A percentile compares a stretch with the other conserved stretches of the same genome.
Evolutionary conservation across 306 rosid species (phyloP).

Genomic region (Vigna radiata): DNA sequence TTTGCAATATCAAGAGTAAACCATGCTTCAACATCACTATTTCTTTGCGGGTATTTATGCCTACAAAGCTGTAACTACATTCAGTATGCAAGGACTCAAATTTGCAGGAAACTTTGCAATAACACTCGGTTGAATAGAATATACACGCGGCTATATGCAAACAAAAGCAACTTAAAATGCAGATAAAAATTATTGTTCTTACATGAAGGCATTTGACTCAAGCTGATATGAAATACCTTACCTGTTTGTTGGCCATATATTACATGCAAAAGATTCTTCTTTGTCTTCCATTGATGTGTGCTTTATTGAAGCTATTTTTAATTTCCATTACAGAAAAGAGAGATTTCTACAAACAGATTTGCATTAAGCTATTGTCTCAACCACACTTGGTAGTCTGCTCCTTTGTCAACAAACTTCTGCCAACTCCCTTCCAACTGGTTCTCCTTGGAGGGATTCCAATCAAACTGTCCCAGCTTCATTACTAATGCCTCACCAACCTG

Average conservation of each 20-base stretch:
- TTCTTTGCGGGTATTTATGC: neutral
- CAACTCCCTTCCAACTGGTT: constrained; percentile 77
- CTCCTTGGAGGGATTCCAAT: constrained; percentile 83
- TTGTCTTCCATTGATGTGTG: neutral
- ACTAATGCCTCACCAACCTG: constrained; percentile 71
- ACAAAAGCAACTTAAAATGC: neutral
- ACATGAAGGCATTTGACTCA: neutral
- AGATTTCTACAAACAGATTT: neutral
- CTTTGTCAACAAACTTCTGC: constrained; percentile 79
- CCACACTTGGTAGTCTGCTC: constrained; percentile 76
- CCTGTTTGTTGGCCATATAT: neutral
- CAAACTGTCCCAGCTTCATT: constrained; percentile 76
- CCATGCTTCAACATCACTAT: neutral
- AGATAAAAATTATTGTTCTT: neutral
- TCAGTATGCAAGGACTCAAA: neutral
- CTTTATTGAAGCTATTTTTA: constrained; percentile 18
- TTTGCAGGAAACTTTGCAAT: no score
- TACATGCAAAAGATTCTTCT: neutral
- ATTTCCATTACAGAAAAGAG: constrained; percentile 13
- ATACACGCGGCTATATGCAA: neutral
- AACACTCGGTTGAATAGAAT: neutral
- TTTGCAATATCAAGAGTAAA: no score
- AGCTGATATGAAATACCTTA: neutral
- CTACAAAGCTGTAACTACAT: neutral
- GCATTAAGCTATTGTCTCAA: constrained; percentile 57